Base-by-base conservation (phyloP, 306 rosid genomes). In the Cucumis hystrix region DNA sequence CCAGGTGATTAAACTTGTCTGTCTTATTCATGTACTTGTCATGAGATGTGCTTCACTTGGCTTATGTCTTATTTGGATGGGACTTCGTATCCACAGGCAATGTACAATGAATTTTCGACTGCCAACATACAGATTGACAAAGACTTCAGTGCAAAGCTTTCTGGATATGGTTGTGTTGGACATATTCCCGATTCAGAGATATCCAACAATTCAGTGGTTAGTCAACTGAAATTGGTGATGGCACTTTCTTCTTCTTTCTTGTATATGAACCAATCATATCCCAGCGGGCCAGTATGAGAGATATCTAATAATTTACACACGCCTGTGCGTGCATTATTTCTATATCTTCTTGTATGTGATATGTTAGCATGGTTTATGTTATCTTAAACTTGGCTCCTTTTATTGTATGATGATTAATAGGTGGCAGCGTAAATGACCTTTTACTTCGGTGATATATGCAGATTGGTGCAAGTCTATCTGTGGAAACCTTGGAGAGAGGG, bases 111-210 rank as follows among this genome's bases (percentile, higher is more conserved):
- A 76, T 92, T 92, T 83, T 96, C 97, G 30, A 96, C 96, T 16
- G 85, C 96, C 79, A 96, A 86, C 86, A 91, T 96, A 83, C 99
- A 96, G 82, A 87, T 96, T 18, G 99, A 96, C 87, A 96, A 96
- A 84, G 98, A 96, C 85, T 96, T 96, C 77, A 92, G 96, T 65
- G 99, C 99, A n/a, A 96, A 96, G 87, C 99, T 96, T 75, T 96
- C 99, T 8, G 99, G 99, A 76, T 96, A 96, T 72, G 99, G 99
- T 74, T 96, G 98, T 71, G 96, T 91, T 25, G 93, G 98, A 18
- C 97, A 96, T 16, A 86, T 91, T 88, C 97, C 92, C 0, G 99
- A 96, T 83, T 80, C 90, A 40, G 98, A 96, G 84, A 91, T 92
- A 51, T 82, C 97, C 12, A 89, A 83, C 83, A 89, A 85, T 79